Evolutionary conservation across 1,284 basidiomycete genomes (phyloP), one percentile per base, ranked within the genome.

Genomic region (Pulchroboletus neoregius): DNA sequence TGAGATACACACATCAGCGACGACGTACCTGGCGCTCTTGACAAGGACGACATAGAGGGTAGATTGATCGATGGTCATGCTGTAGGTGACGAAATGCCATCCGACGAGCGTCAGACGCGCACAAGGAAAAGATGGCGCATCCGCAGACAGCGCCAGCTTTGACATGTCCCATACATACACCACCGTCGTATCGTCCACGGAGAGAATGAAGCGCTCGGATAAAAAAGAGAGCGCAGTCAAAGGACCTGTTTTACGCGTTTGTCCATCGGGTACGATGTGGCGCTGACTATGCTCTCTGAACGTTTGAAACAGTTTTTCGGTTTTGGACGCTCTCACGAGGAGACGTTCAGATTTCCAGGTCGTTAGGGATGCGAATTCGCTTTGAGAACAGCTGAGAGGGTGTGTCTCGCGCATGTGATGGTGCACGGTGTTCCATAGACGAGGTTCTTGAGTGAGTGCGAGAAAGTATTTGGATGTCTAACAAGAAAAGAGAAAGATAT

Each of bases 161-260:
- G 24, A 23, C 0, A 34, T 23, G 26, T 52, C 48, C 54, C 59
- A 58, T 13, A 58, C 35, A 15, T 39, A 36, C n/a, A 52, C 39
- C 8, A 37, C 28, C n/a, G 46, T 45, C 23, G 33, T 37, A 6
- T 36, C 10, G 27, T 49, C 47, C 36, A 35, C 60, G 11, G 55
- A 55, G 33, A 58, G 46, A 10, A 61, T 13, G 38, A 48, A 52
- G 3, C 45, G 52, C 9, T 57, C 59, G 1, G 49, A 48, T n/a
- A 58, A 32, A 24, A 60, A 60, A 1, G 35, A 28, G 12, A 58
- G 35, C 0, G 26, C 37, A 1, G 2, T 2, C 33, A 44, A 12
- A 26, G 11, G 28, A 5, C 31, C 13, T 28, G 4, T 18, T 22
- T 18, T 7, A 7, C 26, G 44, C 3, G 32, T 32, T 15, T 31